Evolutionary conservation across 2,329 filamentous ascomycete species (phyloP), one percentile per base, ranked within the genome.

Genomic region (Aspergillus tanneri): DNA sequence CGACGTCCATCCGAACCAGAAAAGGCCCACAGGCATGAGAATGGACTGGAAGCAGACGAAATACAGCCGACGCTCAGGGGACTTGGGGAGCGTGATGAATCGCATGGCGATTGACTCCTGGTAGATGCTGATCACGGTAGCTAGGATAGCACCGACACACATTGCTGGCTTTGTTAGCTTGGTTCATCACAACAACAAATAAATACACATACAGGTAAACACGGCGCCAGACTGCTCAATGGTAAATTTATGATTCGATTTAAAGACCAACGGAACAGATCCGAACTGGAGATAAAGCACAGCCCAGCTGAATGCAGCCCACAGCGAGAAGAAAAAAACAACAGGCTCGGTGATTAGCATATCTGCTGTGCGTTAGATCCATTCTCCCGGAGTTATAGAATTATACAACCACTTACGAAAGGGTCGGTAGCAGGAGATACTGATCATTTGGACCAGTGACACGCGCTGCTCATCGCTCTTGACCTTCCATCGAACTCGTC

Each of bases 241-340:
- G 50, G 77, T 79, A 72, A 95, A 92, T 56, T 74, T 71, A 64
- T 92, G 83, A 36, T 82, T 83, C 4, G 74, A 78, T 18, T 74
- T 62, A 68, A 93, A 95, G 19, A 95, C 84, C 3, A 93, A 78
- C 0, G 90, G 88, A 4, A 96, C 82, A 1, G 88, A 86, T 11
- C 83, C 82, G 58, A 96, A 92, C 10, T 87, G 89, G 14, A 96
- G 75, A 67, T 96, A 96, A 0, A 96, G 79, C 0, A 95, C 81
- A 0, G 87, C 90, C 91, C 91, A 96, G 16, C 85, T 85, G 67
- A 96, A 96, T 0, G 88, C 80, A 1, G 90, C 86, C 91, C 91
- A 96, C 0, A 95, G 76, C 0, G 86, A 90, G 73, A 96, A 96
- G 73, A 83, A 80, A 9, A 77, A 76, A 2, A 85, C 78, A 28